A percentile compares a stretch with the other conserved stretches of the same genome.
phyloP scores from a whole-genome alignment of 1,139 yeast species.

The Geotrichum citri-aurantii region DNA sequence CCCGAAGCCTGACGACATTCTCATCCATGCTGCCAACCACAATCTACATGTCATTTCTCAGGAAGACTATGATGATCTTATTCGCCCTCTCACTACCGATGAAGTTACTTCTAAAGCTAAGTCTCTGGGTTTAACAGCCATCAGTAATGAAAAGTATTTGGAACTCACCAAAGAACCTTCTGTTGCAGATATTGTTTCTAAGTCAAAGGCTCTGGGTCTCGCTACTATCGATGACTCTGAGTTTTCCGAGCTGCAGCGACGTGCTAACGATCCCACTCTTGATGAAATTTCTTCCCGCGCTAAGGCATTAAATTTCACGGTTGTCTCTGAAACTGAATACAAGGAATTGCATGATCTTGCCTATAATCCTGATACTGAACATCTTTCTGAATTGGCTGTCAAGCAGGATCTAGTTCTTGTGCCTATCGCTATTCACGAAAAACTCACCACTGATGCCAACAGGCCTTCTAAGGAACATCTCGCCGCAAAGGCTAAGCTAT shows the following conservation, averaged over 20 bases:
- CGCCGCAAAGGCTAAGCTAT: constrained; percentile 15
- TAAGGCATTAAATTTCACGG: neutral
- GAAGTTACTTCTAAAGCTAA: constrained; percentile 31
- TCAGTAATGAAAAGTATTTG: constrained; percentile 26
- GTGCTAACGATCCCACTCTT: constrained; percentile 18
- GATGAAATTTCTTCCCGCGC: constrained; percentile 14
- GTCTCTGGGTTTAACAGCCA: constrained; percentile 30
- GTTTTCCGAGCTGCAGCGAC: constrained; percentile 12
- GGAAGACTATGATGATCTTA: constrained; percentile 9
- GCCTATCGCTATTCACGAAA: constrained; percentile 6
- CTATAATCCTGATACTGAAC: constrained; percentile 14
- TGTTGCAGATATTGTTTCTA: constrained; percentile 26
- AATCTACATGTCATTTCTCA: constrained; percentile 4
- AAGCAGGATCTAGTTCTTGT: constrained; percentile 7
- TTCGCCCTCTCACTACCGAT: constrained; percentile 20
- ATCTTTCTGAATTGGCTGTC: constrained; percentile 22
- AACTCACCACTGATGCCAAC: constrained; percentile 18
- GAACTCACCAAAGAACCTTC: constrained; percentile 23
- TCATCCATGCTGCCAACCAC: constrained; percentile 12
- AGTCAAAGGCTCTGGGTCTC: constrained; percentile 26
- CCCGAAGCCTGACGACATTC: constrained; percentile 10
- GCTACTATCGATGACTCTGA: constrained; percentile 30
- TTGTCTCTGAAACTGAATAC: constrained; percentile 7
- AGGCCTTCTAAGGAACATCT: constrained; percentile 33
- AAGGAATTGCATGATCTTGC: neutral